Evolutionary conservation across 768 basidiomycete genomes (phyloP).

Genomic region (Collybia sordida): DNA sequence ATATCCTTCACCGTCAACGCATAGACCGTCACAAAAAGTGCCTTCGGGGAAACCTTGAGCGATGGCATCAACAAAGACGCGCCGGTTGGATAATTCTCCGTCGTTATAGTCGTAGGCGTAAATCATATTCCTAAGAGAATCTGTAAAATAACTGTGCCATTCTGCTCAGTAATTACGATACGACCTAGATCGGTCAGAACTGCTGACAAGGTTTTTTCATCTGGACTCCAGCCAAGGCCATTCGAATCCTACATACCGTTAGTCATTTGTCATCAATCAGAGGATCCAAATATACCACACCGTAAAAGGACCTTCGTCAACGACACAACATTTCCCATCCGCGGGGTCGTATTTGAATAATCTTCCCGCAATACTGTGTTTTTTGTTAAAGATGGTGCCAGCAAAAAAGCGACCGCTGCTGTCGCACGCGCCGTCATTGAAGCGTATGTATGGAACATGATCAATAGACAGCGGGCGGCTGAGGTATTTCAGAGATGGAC

Average conservation of each 20-base stretch:
- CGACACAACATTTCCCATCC: constrained; percentile 43
- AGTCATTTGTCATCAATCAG: constrained; percentile 9
- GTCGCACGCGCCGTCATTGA: constrained; percentile 75
- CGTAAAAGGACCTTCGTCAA: constrained; percentile 67
- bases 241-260: constrained; percentile 52
- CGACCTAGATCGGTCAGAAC: not conserved
- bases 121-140: constrained; percentile 64
- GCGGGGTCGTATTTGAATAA: constrained; percentile 60
- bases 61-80: constrained; percentile 57
- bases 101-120: constrained; percentile 66
- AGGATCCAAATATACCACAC: constrained; percentile 37
- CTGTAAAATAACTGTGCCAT: constrained; percentile 67
- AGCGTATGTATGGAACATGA: constrained; percentile 46
- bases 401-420: constrained; percentile 63
- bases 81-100: constrained; percentile 55
- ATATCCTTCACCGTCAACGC: constrained; percentile 60
- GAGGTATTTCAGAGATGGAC: constrained; percentile 47
- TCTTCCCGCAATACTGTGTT: constrained; percentile 50
- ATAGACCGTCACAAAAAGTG: constrained; percentile 65
- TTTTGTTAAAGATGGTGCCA: constrained; percentile 57
- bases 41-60: constrained; percentile 48
- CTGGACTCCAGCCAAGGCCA: constrained; percentile 63
- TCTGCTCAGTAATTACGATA: constrained; percentile 1
- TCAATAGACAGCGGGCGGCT: constrained; percentile 47
- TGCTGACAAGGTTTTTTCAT: constrained; percentile 58